Evolutionary conservation across 1,284 basidiomycete species (phyloP), one percentile per base, ranked within the genome.

Genomic region (Rhodotorula glutinis): DNA sequence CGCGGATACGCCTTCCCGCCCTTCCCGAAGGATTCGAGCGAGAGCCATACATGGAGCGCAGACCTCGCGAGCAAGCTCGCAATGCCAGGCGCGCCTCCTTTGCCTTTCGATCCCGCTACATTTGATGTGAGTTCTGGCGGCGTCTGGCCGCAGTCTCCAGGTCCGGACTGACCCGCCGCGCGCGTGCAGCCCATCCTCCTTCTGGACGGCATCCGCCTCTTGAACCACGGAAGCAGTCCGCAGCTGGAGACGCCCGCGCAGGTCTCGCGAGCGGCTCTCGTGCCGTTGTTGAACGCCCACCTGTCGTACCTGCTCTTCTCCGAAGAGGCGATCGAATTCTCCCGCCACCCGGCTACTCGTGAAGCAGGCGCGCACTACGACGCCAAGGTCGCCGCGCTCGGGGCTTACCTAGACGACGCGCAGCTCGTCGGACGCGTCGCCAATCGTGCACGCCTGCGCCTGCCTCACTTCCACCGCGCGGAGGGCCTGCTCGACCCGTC

Each of bases 1-100:
- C 25, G 47, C 27, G 74, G 70, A 23, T 77, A 77, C 54, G 73
- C 69, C 8, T 77, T 77, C 67, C 74, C 74, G 23, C 63, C 72
- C 1, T 66, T 66, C 55, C 66, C 64, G 21, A 30, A 49, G 38
- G 73, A 70, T n/a, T 57, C 60, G 14, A 60, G 66, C 29, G 53
- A 67, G 27, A 51, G 29, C 14, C 44, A 40, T 4, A 61, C 67
- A 4, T 73, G 70, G 70, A 66, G 41, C 60, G 57, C 63, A 8
- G 57, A 53, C 4, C 49, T 69, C 16, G 65, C 60, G 19, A 53
- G 30, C 10, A 49, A 53, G 23, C 41, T 69, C 3, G 29, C 63
- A 2, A 53, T 52, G 9, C 54, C 62, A 4, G 62, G 61, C 23
- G 41, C 73, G 1, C 70, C 73, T 2, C 59, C 69, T 33, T 27